Base-by-base conservation (phyloP, 345 rosid species). In the Tarenaya hassleriana region DNA sequence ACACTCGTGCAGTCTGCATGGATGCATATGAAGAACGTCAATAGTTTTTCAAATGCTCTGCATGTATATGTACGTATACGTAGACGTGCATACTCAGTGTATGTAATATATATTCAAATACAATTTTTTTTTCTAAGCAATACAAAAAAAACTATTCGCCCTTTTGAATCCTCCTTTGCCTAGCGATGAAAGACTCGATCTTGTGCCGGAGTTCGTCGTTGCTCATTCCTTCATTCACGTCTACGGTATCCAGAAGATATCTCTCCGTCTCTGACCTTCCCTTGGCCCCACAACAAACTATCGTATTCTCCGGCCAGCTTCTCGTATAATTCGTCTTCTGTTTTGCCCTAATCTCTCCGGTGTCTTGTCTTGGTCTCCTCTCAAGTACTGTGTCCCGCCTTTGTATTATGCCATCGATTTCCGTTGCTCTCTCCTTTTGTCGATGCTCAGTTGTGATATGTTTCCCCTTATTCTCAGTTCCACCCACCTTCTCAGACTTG, bases 121-220 rank as follows among this genome's bases (percentile, higher is more conserved):
- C n/a, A n/a, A 44, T 8, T 38, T 52, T 37, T 5, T 10, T 4
- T 17, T 47, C 66, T 50, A 62, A 29, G 47, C 35, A 16, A 64
- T 40, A 69, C 55, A 72, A 24, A 60, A 55, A 72, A 24, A 60
- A 55, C 61, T 76, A 75, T 34, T 86, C 88, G 47, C 75, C 77
- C 62, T 18, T 75, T 10, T 76, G 69, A 57, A 72, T 68, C 77
- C 74, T 83, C 72, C 78, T 83, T 39, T 80, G 95, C 69, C 86
- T 75, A 0, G 81, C 95, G 60, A 86, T 86, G 73, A 83, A 86
- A 34, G 80, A 82, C 69, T 86, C 95, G 2, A 83, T 51, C 32
- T 63, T 73, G 58, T 56, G 21, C 21, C 82, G 70, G 34, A 86
- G 82, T 59, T 86, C 95, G 31, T 86, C 95, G 16, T 63, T 78